A percentile compares a stretch with the other conserved stretches of the same genome.
Evolutionary conservation across 116 monocot genomes (phyloP).

Genomic region (Trichopus zeylanicus): DNA sequence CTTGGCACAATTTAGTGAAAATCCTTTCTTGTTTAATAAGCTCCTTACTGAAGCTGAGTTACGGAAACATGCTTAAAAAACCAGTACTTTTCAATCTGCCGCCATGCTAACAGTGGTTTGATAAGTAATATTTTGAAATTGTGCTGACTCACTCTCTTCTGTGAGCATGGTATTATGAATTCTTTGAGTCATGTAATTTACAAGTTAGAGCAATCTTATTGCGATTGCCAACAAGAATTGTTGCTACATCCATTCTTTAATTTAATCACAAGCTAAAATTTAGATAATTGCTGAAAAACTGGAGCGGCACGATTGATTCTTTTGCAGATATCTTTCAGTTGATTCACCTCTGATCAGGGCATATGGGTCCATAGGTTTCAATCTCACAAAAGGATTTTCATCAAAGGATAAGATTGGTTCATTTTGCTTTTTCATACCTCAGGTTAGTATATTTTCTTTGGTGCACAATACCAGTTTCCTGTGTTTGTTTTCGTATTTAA

Average conservation of each 20-base stretch:
- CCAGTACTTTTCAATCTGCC: no score
- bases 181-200: no score
- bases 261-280: neutral
- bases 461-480: neutral
- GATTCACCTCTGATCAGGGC: constrained; percentile 73
- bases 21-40: no score
- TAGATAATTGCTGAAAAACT: constrained; percentile 10
- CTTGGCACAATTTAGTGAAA: no score
- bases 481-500: neutral
- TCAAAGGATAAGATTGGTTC: constrained; percentile 24
- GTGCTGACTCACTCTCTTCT: no score
- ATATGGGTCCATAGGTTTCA: constrained; percentile 68
- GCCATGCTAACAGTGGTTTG: no score
- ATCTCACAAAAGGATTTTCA: constrained; percentile 12
- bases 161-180: neutral
- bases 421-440: constrained; percentile 71
- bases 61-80: no score
- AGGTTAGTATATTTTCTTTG: constrained; percentile 36
- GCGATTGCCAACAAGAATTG: neutral
- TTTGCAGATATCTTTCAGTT: constrained; percentile 92
- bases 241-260: neutral
- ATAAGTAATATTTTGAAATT: no score
- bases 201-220: neutral
- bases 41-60: no score
- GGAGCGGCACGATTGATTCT: constrained; percentile 15